Evolutionary conservation across 345 rosid genomes (phyloP), one percentile per base, ranked within the genome.

Genomic region (Eutrema yunnanense): DNA sequence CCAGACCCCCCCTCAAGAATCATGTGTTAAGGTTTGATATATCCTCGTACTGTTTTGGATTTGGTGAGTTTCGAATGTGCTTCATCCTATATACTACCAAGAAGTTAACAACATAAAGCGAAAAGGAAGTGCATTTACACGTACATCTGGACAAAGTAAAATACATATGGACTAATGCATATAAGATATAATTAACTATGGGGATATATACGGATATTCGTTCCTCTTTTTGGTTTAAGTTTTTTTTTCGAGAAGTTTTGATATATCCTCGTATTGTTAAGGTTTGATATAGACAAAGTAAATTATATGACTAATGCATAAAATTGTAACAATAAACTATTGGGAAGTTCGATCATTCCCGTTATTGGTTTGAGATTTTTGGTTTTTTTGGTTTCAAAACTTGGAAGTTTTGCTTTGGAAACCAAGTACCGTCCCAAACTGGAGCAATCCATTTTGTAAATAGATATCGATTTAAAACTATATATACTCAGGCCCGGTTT

Each of bases 21-120:
- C n/a, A 40, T 58, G 29, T 47, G 58, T 58, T 60, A 74, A 67
- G 67, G 62, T 42, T 56, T 33, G 27, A 49, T 34, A 54, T 7
- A 32, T 60, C 62, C 56, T 74, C 72, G 60, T 73, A 50, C 42
- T 26, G 52, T 32, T 58, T 55, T 41, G 44, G 44, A 7, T 26
- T 47, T 19, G 51, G 7, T 48, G 64, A 53, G 49, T 51, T 71
- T 57, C 16, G 42, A 60, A 30, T 16, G 30, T 30, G 36, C 52
- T 64, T 64, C 47, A 44, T 36, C 8, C 5, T 43, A 53, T 52
- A 19, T 29, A 36, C 27, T 53, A 12, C 9, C 42, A 27, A 54
- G 40, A 54, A 44, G 14, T 22, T 55, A 53, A 33, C 49, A 46
- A 55, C 71, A 36, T 34, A 54, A 54, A 34, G 55, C 33, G 53